Evolutionary conservation across 768 basidiomycete genomes (phyloP).

Genomic region (Leccinum longicurvipes): DNA sequence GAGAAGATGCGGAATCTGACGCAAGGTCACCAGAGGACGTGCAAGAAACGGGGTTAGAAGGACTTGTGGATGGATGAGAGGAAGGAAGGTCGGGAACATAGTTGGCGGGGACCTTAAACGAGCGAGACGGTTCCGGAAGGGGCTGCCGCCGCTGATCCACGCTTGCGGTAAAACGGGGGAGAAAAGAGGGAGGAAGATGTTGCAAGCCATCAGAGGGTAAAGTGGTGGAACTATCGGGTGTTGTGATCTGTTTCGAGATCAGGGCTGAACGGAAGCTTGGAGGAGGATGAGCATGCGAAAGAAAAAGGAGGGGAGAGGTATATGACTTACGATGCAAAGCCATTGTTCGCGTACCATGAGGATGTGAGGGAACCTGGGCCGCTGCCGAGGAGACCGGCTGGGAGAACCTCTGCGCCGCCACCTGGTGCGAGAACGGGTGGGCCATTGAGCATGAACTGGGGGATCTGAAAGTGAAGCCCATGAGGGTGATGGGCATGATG

Average conservation of each 20-base stretch:
- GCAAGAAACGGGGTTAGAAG: constrained; percentile 8
- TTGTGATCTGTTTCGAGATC: constrained; percentile 15
- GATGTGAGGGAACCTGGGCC: constrained; percentile 29
- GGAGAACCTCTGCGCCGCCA: constrained; percentile 73
- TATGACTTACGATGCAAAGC: constrained; percentile 33
- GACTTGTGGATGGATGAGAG: not conserved
- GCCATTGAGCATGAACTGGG: constrained; percentile 57
- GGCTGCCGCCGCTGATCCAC: constrained; percentile 6
- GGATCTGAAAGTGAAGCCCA: constrained; percentile 55
- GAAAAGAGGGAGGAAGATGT: not conserved
- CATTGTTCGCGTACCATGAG: constrained; percentile 51
- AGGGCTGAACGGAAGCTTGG: constrained; percentile 22
- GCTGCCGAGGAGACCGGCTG: constrained; percentile 37
- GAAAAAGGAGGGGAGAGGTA: too few relatives aligned
- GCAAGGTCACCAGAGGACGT: not conserved
- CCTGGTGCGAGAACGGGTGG: constrained; percentile 63
- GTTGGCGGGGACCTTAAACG: not conserved
- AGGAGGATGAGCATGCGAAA: constrained; percentile 11
- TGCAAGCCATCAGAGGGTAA: constrained; percentile 1
- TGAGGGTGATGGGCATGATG: constrained; percentile 14
- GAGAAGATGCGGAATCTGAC: not conserved
- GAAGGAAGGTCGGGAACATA: constrained; percentile 8
- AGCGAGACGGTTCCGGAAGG: constrained; percentile 3
- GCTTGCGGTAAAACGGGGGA: not conserved
- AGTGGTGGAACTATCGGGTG: not conserved